Conservation (phyloP, 78 protist species). For the Emiliania huxleyi region DNA sequence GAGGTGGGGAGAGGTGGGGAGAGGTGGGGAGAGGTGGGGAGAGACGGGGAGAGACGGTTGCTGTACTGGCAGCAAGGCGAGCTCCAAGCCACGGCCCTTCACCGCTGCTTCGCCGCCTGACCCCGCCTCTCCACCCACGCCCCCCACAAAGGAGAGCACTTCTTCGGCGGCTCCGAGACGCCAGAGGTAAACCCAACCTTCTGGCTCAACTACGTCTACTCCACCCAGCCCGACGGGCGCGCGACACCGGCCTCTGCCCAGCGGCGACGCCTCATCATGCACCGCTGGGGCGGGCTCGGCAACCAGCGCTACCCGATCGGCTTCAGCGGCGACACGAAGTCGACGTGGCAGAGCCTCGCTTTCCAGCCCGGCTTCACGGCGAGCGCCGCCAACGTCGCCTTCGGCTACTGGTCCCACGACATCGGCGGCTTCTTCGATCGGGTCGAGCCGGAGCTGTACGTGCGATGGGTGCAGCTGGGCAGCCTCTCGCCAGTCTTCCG, state of each 20-base stretch:
- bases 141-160: background rate
- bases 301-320: constrained; percentile 63
- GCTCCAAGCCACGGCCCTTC: too few species aligned
- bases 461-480: constrained; percentile 69
- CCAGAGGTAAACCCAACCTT: constrained; percentile 37
- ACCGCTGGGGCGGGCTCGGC: constrained; percentile 64
- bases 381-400: constrained; percentile 59
- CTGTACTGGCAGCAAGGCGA: constrained; percentile 51
- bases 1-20: too few species aligned
- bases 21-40: too few species aligned
- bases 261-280: background rate
- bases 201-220: constrained; percentile 9
- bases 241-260: too few species aligned
- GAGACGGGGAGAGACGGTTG: too few species aligned
- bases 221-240: background rate
- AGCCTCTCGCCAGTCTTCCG: constrained; percentile 47
- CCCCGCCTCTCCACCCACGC: constrained; percentile 49
- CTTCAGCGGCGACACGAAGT: constrained; percentile 61
- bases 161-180: background rate
- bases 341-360: constrained; percentile 26
- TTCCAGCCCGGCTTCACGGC: constrained; percentile 50
- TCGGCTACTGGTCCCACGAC: constrained; percentile 62
- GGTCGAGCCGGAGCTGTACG: background rate
- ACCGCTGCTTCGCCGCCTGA: background rate
- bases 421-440: constrained; percentile 47